phyloP scores from a whole-genome alignment of 352 stramenopile species.

The Globisporangium alternatum region DNA sequence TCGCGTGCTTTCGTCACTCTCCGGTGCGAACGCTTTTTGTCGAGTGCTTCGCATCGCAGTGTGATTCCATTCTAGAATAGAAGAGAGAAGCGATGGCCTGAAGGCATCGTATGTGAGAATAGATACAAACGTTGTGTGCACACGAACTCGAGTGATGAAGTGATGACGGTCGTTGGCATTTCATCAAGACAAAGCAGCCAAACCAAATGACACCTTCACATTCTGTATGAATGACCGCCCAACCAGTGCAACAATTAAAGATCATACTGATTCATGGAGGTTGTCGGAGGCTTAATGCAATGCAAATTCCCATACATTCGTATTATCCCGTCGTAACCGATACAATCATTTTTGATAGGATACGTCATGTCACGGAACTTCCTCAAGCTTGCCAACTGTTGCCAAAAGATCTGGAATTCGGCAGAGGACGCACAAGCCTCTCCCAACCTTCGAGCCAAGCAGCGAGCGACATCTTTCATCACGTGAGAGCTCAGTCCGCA shows the following conservation, averaged over 20 bases:
- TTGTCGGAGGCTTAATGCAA: too few relatives aligned
- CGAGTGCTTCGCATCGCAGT: conserved; percentile 11
- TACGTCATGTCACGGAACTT: neutral
- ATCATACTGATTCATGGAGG: too few relatives aligned
- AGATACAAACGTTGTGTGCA: neutral
- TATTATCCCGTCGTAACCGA: neutral
- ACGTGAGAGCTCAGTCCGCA: neutral
- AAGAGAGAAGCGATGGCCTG: neutral
- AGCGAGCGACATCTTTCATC: neutral
- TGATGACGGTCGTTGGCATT: neutral
- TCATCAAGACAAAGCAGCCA: neutral
- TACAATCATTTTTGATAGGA: neutral
- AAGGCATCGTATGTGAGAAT: conserved; percentile 1
- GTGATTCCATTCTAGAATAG: conserved; percentile 17
- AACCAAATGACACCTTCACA: too few relatives aligned
- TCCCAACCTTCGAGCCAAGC: neutral
- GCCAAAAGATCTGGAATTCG: neutral
- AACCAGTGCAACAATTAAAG: too few relatives aligned
- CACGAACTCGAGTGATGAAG: neutral
- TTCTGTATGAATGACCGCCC: too few relatives aligned
- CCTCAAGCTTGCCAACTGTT: neutral
- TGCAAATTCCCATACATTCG: too few relatives aligned
- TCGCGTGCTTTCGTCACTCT: conserved; percentile 19
- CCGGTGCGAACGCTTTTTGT: conserved; percentile 4
- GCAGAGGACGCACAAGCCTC: neutral